Base-by-base conservation (phyloP, 139 green algal genomes). In the Marvania coccoides region DNA sequence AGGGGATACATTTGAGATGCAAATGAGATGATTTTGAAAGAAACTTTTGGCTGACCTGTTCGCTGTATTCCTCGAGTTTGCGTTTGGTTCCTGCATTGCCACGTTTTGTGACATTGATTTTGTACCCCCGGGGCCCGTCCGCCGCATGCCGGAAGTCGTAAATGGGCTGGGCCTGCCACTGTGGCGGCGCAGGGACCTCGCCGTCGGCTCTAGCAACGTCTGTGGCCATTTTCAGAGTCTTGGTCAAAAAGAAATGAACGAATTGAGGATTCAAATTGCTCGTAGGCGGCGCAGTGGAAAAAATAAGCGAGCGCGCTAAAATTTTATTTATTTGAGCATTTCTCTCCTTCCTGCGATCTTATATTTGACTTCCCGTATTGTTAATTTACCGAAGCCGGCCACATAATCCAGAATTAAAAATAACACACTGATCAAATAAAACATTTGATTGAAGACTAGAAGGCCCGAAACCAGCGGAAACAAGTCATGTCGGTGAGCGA, bases 41-140 rank as follows among this genome's bases (percentile, higher is more conserved):
- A 51, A 19, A 51, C 19, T n/a, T n/a, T n/a, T n/a, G n/a, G 5
- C 48, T 29, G 15, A 77, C 76, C 69, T 82, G 76, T 31, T 84
- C 65, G n/a, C 68, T 57, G 59, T 85, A 77, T 29, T 86, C 79
- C 1, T 85, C 79, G 24, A 84, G 56, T 61, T 82, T 84, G n/a
- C 79, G 68, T 46, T 86, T 86, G 33, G 37, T 71, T 7, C 61
- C 69, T 28, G 39, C n/a, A 7, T 37, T 61, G 36, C 72, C 72
- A 9, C 39, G 55, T 47, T 79, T 79, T 5, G 58, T 78, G 12
- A 79, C 40, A 3, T 34, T 48, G 14, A 70, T 61, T 64, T 80
- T 86, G 67, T 65, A 84, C 5, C 79, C 79, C 19, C 65, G 67
- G 10, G 76, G 71, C 6, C 68, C 73, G 9, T 72, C 56, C 2